Conservation (phyloP, 176 grass and related monocot species). For the Oryza rufipogon region DNA sequence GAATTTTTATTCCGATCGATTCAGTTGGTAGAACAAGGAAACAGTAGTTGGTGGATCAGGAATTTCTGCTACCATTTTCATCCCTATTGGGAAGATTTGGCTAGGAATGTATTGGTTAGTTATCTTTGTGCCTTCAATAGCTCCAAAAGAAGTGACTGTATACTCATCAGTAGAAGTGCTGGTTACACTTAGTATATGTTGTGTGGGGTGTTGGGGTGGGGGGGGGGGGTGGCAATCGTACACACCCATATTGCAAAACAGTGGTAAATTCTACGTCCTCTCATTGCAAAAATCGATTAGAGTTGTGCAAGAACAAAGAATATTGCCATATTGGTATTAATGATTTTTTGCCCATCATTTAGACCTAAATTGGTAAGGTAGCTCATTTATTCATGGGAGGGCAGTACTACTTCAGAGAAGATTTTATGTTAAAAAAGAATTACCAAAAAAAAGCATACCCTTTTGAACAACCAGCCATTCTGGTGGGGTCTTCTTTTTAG, state of each 20-base stretch:
- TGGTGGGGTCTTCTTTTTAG: conserved; percentile 44
- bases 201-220: not conserved
- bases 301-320: not conserved
- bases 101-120: no score
- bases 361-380: not conserved
- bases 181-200: not conserved
- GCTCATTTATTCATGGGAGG: not conserved
- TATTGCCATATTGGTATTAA: not conserved
- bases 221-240: not conserved
- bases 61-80: no score
- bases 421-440: conserved; percentile 12
- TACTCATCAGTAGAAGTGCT: no score
- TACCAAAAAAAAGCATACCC: conserved; percentile 38
- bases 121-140: no score
- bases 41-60: no score
- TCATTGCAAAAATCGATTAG: not conserved
- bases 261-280: not conserved
- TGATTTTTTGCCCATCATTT: not conserved
- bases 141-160: no score
- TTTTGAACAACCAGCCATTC: conserved; percentile 61
- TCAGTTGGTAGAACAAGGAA: no score
- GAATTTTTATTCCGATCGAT: no score
- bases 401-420: not conserved
- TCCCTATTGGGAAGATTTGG: no score
- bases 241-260: not conserved